Evolutionary conservation across 73 alveolate genomes (phyloP).

Genomic region (Symbiodinium pilosum): DNA sequence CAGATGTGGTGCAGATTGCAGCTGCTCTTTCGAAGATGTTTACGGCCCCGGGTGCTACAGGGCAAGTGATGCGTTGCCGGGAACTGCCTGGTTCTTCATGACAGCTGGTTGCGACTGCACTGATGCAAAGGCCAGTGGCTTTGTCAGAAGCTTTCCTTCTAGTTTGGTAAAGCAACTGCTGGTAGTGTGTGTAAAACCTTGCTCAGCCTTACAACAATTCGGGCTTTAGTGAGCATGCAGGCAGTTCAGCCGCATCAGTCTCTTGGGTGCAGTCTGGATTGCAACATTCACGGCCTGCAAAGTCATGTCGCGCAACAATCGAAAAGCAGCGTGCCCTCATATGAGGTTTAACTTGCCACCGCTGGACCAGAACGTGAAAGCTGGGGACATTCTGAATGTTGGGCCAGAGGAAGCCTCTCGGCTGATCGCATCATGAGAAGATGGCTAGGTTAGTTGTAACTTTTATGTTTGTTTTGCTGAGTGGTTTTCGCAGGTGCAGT

Average conservation of each 20-base stretch:
- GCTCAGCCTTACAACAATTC: too few relatives aligned
- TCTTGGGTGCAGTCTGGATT: neutral
- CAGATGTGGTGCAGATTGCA: slow-evolving; percentile 32
- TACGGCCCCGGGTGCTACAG: slow-evolving; percentile 51
- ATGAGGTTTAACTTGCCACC: slow-evolving; percentile 51
- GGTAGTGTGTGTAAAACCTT: too few relatives aligned
- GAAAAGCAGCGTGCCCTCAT: neutral
- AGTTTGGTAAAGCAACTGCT: too few relatives aligned
- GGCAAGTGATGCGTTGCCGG: slow-evolving; percentile 46
- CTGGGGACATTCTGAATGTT: slow-evolving; percentile 29
- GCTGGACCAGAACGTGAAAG: slow-evolving; percentile 27
- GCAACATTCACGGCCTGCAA: neutral
- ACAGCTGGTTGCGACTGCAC: slow-evolving; percentile 57
- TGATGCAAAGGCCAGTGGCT: slow-evolving; percentile 38
- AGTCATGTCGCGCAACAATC: neutral
- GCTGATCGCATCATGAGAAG: neutral
- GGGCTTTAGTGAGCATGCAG: too few relatives aligned
- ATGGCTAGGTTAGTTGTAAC: too few relatives aligned
- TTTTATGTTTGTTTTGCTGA: neutral
- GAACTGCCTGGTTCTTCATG: slow-evolving; percentile 73
- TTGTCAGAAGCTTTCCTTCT: too few relatives aligned
- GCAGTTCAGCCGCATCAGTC: slow-evolving; percentile 24
- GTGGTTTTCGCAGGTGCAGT: neutral
- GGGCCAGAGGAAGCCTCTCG: slow-evolving; percentile 52
- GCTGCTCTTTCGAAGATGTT: slow-evolving; percentile 40